A percentile compares a stretch with the other conserved stretches of the same genome.
Evolutionary conservation across 2,329 filamentous ascomycete species (phyloP).

Genomic region (Madurella fahalii): DNA sequence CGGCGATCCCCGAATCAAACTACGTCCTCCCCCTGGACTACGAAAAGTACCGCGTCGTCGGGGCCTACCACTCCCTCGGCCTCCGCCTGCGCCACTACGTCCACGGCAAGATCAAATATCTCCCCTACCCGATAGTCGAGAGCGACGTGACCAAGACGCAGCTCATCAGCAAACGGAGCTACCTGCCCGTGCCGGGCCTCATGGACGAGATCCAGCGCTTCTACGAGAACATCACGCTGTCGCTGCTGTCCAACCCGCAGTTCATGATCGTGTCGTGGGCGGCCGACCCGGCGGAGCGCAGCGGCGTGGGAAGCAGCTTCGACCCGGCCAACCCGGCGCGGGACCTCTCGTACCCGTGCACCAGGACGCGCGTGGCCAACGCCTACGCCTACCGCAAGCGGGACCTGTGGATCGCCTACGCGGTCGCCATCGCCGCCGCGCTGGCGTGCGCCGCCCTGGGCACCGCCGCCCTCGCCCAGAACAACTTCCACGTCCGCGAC

Average conservation of each 20-base stretch:
- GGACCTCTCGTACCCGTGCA: slow-evolving; percentile 30
- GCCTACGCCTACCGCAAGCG: slow-evolving; percentile 33
- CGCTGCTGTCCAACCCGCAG: slow-evolving; percentile 35
- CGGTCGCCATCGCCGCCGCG: slow-evolving; percentile 23
- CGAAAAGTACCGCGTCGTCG: slow-evolving; percentile 31
- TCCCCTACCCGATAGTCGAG: slow-evolving; percentile 27
- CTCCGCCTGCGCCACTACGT: slow-evolving; percentile 31
- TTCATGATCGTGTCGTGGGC: slow-evolving; percentile 36
- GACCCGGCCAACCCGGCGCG: slow-evolving; percentile 1
- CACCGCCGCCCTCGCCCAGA: slow-evolving; percentile 32
- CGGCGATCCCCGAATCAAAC: slow-evolving; percentile 30
- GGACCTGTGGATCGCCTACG: slow-evolving; percentile 33
- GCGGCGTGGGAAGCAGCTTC: slow-evolving; percentile 24
- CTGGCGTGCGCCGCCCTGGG: slow-evolving; percentile 32
- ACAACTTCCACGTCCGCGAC: slow-evolving; percentile 35
- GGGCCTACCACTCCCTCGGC: slow-evolving; percentile 36
- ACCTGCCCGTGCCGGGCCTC: slow-evolving; percentile 31
- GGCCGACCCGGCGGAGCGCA: slow-evolving; percentile 25
- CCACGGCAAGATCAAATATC: slow-evolving; percentile 29
- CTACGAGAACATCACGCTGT: slow-evolving; percentile 37
- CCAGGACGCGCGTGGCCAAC: slow-evolving; percentile 31
- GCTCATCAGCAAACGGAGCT: slow-evolving; percentile 35
- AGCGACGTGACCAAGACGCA: slow-evolving; percentile 39
- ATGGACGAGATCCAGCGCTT: slow-evolving; percentile 28
- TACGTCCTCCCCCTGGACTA: slow-evolving; percentile 31